These are phyloP conservation scores for Geranium incanum DNA, from an alignment of 441 rosid species.

Conservation along the genomic window DNA sequence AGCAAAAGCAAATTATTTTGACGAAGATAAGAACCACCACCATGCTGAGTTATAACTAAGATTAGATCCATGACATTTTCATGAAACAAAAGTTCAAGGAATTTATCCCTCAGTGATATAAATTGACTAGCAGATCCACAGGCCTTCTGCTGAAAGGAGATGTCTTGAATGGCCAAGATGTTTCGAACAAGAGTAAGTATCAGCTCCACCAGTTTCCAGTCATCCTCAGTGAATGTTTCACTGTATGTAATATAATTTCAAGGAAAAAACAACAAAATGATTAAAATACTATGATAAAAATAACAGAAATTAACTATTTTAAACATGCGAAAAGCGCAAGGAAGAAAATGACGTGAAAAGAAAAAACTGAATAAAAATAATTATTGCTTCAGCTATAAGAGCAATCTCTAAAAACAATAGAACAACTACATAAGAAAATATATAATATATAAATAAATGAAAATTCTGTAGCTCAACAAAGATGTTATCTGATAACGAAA, in stretches of 20 bases:
- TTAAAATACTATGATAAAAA: neutral
- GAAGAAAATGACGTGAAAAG: neutral
- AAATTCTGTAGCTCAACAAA: neutral
- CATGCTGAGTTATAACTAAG: constrained; percentile 59
- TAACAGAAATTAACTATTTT: neutral
- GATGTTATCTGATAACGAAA: neutral
- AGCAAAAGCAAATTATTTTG: constrained; percentile 82
- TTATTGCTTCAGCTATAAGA: neutral
- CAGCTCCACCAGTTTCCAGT: constrained; percentile 95
- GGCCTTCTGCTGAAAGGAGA: constrained; percentile 58
- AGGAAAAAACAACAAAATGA: neutral
- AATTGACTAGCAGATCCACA: constrained; percentile 58
- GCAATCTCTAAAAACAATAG: neutral
- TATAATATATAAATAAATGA: neutral
- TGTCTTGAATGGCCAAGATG: constrained; percentile 73
- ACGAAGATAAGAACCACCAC: constrained; percentile 53
- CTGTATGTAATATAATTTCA: constrained; percentile 33
- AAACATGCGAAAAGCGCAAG: neutral
- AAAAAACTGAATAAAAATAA: neutral
- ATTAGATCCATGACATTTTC: constrained; percentile 84
- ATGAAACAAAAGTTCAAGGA: constrained; percentile 63
- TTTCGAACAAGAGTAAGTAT: constrained; percentile 80
- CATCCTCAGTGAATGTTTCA: constrained; percentile 72
- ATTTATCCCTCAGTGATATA: constrained; percentile 68
- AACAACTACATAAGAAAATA: neutral